Conservation (phyloP, 108 stramenopile species). For the Halocafeteria seosinensis region DNA sequence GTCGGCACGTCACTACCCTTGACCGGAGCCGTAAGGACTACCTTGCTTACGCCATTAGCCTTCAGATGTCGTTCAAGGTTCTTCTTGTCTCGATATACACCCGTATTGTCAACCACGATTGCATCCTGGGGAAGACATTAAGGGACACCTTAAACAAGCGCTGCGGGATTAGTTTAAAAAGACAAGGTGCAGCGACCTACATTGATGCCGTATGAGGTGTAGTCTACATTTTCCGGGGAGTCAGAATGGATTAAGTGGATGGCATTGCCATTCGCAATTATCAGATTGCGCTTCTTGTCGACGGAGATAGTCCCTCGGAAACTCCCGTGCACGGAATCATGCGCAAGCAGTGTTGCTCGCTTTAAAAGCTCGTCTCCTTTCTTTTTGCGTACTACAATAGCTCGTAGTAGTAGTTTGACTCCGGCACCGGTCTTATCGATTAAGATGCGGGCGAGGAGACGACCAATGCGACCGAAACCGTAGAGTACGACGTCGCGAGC, state of each 20-base stretch:
- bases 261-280: slow-evolving; percentile 8
- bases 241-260: slow-evolving; percentile 6
- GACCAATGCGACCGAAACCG: slow-evolving; percentile 99
- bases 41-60: slow-evolving; percentile 6
- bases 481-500: slow-evolving; percentile 43
- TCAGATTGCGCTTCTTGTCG: slow-evolving; percentile 1
- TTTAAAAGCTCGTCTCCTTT: slow-evolving; percentile 1
- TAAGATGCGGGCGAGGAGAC: slow-evolving; percentile 69
- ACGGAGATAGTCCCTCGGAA: slow-evolving; percentile 6
- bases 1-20: not conserved
- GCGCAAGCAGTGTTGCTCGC: slow-evolving; percentile 4
- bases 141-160: too few relatives aligned
- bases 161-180: too few relatives aligned
- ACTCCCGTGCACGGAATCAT: slow-evolving; percentile 13
- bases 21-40: slow-evolving; percentile 12
- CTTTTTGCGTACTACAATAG: slow-evolving; percentile 11
- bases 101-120: slow-evolving; percentile 16
- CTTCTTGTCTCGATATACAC: slow-evolving; percentile 4
- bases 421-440: slow-evolving; percentile 6
- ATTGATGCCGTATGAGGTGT: slow-evolving; percentile 13
- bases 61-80: slow-evolving; percentile 2
- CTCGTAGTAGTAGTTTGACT: slow-evolving; percentile 12
- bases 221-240: slow-evolving; percentile 13
- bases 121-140: too few relatives aligned
- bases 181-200: too few relatives aligned